Conservation (phyloP, 1,139 yeast genomes). For the Diutina ranongensis region DNA sequence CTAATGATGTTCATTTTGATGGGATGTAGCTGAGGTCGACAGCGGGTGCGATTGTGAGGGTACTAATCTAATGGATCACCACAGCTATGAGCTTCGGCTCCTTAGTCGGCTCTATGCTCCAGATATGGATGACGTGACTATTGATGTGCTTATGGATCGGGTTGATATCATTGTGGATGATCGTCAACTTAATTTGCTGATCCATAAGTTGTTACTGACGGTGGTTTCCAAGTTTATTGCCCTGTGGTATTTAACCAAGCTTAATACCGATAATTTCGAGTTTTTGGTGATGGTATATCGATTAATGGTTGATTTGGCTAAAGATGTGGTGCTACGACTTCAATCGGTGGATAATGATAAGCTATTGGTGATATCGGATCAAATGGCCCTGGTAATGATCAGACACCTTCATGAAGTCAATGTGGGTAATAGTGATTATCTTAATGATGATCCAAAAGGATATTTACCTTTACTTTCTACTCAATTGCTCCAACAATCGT, state of each 20-base stretch:
- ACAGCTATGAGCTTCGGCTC: background rate
- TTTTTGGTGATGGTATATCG: conserved; percentile 22
- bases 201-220: conserved; percentile 27
- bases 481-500: background rate
- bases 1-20: background rate
- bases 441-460: too few species aligned
- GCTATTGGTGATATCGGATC: conserved; percentile 9
- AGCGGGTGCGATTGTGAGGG: too few species aligned
- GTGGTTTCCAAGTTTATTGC: conserved; percentile 24
- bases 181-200: conserved; percentile 20
- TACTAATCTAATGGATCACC: too few species aligned
- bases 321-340: conserved; percentile 9
- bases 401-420: conserved; percentile 11
- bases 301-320: background rate
- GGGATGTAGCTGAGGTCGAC: too few species aligned
- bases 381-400: conserved; percentile 10
- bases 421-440: conserved; percentile 13
- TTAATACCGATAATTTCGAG: conserved; percentile 28
- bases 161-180: background rate
- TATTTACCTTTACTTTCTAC: background rate
- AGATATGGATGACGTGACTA: background rate
- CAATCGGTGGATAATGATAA: conserved; percentile 10
- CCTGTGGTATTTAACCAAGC: conserved; percentile 29
- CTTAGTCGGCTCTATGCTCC: background rate
- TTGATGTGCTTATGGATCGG: background rate